A percentile compares a stretch with the other conserved stretches of the same genome.
Evolutionary conservation across 2,329 filamentous ascomycete species (phyloP).

Genomic region (Diaporthe sp.): DNA sequence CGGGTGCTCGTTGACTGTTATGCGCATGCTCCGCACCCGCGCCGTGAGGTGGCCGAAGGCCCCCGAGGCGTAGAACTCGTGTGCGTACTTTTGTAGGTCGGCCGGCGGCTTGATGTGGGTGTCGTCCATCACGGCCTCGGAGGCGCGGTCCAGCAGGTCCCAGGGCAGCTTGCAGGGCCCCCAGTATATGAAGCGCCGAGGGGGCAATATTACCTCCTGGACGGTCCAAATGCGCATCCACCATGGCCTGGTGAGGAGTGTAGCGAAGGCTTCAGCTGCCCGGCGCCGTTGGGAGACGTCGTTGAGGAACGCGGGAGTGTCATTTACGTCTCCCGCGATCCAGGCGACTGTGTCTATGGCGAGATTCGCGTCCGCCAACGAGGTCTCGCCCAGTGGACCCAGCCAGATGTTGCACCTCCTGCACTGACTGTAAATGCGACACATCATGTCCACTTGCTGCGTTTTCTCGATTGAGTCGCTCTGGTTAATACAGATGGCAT

Average conservation of each 20-base stretch:
- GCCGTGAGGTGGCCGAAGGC: neutral
- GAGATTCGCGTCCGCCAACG: neutral
- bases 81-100: neutral
- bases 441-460: neutral
- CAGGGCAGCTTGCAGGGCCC: neutral
- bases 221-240: neutral
- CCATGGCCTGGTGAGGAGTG: neutral
- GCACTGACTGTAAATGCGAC: slow-evolving; percentile 10
- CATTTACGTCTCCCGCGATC: neutral
- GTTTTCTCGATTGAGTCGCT: neutral
- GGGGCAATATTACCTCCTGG: neutral
- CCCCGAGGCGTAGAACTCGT: neutral
- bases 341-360: neutral
- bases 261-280: neutral
- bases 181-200: neutral
- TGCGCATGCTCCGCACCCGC: neutral
- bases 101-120: neutral
- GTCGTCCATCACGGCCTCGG: neutral
- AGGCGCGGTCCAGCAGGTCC: neutral
- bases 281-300: neutral
- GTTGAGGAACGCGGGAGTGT: neutral
- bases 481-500: slow-evolving; percentile 14
- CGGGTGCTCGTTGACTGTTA: neutral
- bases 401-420: neutral
- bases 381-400: neutral